Base-by-base conservation (phyloP, 2,329 filamentous ascomycete species). In the Stemphylium beticola region DNA sequence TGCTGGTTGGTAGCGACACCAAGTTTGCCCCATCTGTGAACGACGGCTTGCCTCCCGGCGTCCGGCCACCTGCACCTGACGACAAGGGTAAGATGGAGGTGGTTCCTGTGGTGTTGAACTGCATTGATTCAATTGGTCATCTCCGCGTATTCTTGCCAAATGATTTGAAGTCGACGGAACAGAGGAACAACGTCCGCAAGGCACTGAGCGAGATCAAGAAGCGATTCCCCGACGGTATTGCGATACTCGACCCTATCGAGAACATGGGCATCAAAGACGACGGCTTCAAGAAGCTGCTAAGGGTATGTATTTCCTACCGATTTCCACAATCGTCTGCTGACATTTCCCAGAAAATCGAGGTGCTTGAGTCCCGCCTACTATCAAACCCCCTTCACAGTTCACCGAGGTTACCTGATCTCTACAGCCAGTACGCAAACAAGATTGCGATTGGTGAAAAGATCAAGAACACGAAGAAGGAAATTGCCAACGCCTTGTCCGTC, bases 191-290 rank as follows among this genome's bases (percentile, higher is more conserved):
- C 1, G 82, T 89, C 29, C 82, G 85, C 49, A 90, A 88, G 69
- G 77, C 83, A 4, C 77, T 98, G 24, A 83, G 86, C 37, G 93
- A 98, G 75, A 88, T 96, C 14, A 85, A 90, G 76, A 87, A 87
- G 63, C 88, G 95, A 22, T 98, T 99, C 78, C 92, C 93, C 0
- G 95, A 99, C 70, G 95, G 95, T 3, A 80, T 99, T 52, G 89
- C 95, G 3, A 82, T 93, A 6, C 79, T 99, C 15, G 95, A 99
- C 68, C 95, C 95, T 0, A 88, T 99, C 34, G 93, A 98, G 75
- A 93, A 97, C 71, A 98, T 99, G 95, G 85, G 87, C 24, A 98
- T 99, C 68, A 88, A 83, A 4, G 95, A 98, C 68, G 92, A 96
- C 1, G 87, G 87, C 0, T 98, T 99, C 80, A 97, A 96, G 81